Conservation (phyloP, 2,329 filamentous ascomycete genomes). For the Arthroderma uncinatum region DNA sequence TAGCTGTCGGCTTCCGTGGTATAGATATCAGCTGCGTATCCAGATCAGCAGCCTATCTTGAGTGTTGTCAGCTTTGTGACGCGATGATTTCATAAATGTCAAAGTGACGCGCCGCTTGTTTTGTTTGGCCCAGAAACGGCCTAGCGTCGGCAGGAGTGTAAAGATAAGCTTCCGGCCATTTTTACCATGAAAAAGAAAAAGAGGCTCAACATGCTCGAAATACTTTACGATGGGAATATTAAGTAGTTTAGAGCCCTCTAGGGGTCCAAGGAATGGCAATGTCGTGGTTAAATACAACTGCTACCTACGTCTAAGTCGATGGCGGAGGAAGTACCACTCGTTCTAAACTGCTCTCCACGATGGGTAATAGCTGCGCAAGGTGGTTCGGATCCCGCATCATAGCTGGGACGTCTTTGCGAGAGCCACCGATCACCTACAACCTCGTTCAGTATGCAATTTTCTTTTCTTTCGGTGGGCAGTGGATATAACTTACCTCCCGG, state of each 20-base stretch:
- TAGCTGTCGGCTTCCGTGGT: background rate
- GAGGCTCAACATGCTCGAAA: background rate
- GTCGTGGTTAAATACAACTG: background rate
- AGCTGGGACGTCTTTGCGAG: constrained; percentile 62
- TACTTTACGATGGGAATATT: background rate
- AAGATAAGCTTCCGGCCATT: background rate
- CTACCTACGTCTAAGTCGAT: background rate
- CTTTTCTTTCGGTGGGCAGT: background rate
- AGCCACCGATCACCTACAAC: constrained; percentile 40
- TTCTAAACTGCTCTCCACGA: constrained; percentile 60
- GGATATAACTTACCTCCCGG: constrained; percentile 47
- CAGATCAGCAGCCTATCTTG: background rate
- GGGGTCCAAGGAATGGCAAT: background rate
- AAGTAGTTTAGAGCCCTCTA: background rate
- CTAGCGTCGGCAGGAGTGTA: background rate
- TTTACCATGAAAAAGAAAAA: background rate
- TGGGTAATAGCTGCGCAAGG: constrained; percentile 56
- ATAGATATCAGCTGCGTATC: background rate
- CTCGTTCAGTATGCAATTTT: background rate
- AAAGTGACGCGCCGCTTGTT: constrained; percentile 3
- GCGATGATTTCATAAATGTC: background rate
- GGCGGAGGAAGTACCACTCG: constrained; percentile 11
- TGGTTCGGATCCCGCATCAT: constrained; percentile 70
- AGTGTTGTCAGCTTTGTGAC: background rate
- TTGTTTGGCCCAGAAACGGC: background rate